A percentile compares a stretch with the other conserved stretches of the same genome.
phyloP scores from a whole-genome alignment of 768 basidiomycete species.

The Tubosaeta brunneosetosa region DNA sequence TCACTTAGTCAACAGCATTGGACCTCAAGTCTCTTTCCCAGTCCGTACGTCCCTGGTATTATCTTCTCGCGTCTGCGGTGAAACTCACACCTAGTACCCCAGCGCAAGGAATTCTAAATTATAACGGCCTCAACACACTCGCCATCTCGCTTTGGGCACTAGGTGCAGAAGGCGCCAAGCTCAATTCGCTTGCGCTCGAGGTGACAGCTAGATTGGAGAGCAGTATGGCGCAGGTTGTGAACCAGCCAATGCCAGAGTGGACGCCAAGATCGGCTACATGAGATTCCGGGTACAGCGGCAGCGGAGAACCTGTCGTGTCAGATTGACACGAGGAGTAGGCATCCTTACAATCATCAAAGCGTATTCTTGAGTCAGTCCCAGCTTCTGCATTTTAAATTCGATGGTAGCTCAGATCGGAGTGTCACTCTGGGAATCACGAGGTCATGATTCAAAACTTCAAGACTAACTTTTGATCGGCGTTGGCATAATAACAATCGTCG shows the following conservation, averaged over 20 bases:
- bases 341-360: too few relatives aligned
- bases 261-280: slow-evolving; percentile 14
- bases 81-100: slow-evolving; percentile 6
- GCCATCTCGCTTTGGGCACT: slow-evolving; percentile 47
- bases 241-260: slow-evolving; percentile 28
- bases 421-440: too few relatives aligned
- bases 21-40: slow-evolving; percentile 23
- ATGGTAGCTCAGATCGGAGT: not conserved
- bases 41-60: slow-evolving; percentile 16
- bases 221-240: slow-evolving; percentile 20
- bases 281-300: not conserved
- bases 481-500: too few relatives aligned
- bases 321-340: not conserved
- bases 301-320: not conserved
- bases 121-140: slow-evolving; percentile 44
- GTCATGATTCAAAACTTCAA: too few relatives aligned
- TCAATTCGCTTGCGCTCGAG: slow-evolving; percentile 37
- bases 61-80: not conserved
- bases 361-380: not conserved
- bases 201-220: slow-evolving; percentile 31
- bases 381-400: not conserved
- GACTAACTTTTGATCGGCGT: too few relatives aligned
- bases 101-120: slow-evolving; percentile 50
- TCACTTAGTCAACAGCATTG: slow-evolving; percentile 19
- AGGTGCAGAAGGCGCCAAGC: slow-evolving; percentile 36